phyloP scores from a whole-genome alignment of 1,284 basidiomycete species.

The Exsudoporus floridanus region DNA sequence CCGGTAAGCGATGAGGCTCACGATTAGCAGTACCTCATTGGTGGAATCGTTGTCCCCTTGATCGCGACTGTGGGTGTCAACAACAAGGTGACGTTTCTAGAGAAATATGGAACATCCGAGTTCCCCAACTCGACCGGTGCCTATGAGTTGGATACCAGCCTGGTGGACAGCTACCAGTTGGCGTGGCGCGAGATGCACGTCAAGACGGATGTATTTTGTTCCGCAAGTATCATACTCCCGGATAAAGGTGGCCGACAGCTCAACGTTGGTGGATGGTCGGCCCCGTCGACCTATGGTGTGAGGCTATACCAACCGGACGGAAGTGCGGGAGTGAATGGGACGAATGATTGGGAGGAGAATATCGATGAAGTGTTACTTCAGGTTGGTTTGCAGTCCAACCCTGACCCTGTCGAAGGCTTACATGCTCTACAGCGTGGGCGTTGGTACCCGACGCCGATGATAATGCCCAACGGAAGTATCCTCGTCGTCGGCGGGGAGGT shows the following conservation, averaged over 20 bases:
- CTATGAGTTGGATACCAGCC: constrained; percentile 67
- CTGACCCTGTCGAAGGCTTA: neutral
- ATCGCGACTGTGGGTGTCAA: constrained; percentile 74
- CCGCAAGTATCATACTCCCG: constrained; percentile 68
- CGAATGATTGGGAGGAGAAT: constrained; percentile 56
- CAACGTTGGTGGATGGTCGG: constrained; percentile 68
- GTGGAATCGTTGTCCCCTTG: constrained; percentile 66
- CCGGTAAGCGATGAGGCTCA: neutral
- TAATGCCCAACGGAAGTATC: constrained; percentile 68
- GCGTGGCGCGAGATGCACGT: constrained; percentile 76
- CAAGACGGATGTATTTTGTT: constrained; percentile 74
- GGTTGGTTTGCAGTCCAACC: constrained; percentile 30
- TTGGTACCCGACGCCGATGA: constrained; percentile 69
- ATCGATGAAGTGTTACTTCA: constrained; percentile 43
- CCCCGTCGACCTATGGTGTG: constrained; percentile 65
- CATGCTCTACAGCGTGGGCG: constrained; percentile 51
- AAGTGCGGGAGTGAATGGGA: constrained; percentile 49
- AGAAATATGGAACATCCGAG: constrained; percentile 57
- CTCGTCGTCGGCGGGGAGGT: constrained; percentile 72
- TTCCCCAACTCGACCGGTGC: constrained; percentile 70
- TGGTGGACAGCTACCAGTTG: constrained; percentile 50
- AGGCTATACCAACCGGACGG: constrained; percentile 57
- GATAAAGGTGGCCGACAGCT: constrained; percentile 67
- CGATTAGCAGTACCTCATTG: constrained; percentile 51
- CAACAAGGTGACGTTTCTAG: constrained; percentile 74